These are phyloP conservation scores for Beauveria sp. DNA, from an alignment of 2,329 filamentous ascomycete genomes.

Conservation along the genomic window DNA sequence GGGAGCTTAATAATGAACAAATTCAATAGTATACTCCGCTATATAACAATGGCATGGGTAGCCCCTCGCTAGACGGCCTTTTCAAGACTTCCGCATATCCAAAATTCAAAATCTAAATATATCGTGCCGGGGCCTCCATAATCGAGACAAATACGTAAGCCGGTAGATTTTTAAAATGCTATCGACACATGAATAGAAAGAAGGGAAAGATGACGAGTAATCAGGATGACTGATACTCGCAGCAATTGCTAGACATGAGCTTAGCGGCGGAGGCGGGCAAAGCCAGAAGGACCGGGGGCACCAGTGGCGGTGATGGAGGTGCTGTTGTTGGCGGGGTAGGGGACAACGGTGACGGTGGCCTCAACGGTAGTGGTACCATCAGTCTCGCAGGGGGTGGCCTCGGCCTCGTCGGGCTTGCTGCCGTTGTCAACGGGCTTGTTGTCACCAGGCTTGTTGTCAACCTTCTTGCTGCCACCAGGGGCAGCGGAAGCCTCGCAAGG, in stretches of 20 bases:
- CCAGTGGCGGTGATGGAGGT: conserved; percentile 29
- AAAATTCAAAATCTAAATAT: not conserved
- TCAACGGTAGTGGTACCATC: conserved; percentile 23
- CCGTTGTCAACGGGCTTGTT: conserved; percentile 13
- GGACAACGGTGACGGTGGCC: conserved; percentile 30
- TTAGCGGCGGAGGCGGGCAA: conserved; percentile 25
- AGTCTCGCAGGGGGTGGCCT: conserved; percentile 12
- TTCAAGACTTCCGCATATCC: not conserved
- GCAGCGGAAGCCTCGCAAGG: conserved; percentile 13
- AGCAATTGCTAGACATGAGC: conserved; percentile 13
- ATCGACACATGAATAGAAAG: conserved; percentile 2
- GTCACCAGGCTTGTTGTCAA: conserved; percentile 8
- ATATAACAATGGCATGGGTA: conserved; percentile 6
- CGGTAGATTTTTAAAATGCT: not conserved
- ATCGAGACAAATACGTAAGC: not conserved
- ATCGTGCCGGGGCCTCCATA: not conserved
- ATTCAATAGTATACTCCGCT: conserved; percentile 5
- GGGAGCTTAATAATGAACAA: not conserved
- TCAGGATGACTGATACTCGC: not conserved
- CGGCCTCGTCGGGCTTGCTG: conserved; percentile 18
- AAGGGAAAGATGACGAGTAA: not conserved
- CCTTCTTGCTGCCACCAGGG: not conserved
- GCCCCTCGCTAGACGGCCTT: conserved; percentile 7
- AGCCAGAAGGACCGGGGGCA: conserved; percentile 28
- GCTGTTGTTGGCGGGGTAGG: conserved; percentile 31